Evolutionary conservation across 2,329 filamentous ascomycete species (phyloP), one percentile per base, ranked within the genome.

Genomic region (Trichoderma hamatum): DNA sequence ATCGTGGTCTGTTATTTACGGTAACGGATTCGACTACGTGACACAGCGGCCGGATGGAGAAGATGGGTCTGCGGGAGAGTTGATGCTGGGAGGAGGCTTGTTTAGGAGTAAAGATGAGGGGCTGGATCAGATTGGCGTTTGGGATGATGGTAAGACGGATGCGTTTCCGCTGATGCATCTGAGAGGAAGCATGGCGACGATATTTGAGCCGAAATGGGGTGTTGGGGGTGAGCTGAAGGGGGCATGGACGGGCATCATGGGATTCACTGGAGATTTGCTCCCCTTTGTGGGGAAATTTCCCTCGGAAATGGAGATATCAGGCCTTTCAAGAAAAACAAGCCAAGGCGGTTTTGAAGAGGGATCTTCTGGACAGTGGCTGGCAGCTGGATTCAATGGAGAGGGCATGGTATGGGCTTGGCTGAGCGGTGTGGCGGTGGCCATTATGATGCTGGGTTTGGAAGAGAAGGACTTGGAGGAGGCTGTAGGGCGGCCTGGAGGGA

Each of bases 11-110:
- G 76, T 88, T 10, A 77, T 84, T 1, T 85, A 84, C 69, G 76
- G 74, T 3, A 72, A 76, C 0, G 82, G 83, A 0, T 85, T 83
- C 58, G 86, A 88, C 72, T 86, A 88, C 71, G 77, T 85, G 11
- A 85, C 84, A 0, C 84, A 87, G 71, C 76, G 81, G 62, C 78
- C 84, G 1, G 74, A 74, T 32, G 32, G 69, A 5, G 46, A 70
- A 1, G 73, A 78, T n/a, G 75, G 76, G 2, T 52, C 71, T 2
- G 73, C 76, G 0, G 80, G 83, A 1, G 83, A 86, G 68, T 75
- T 89, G 69, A 84, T 89, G 82, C 74, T 86, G 2, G 86, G 86
- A 1, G 86, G 87, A 0, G 87, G 84, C 0, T 83, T 86, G 67
- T 78, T 79, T 5, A 80, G 82, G 26, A 80, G 82, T 19, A 73